Evolutionary conservation across 148 eudicot species (phyloP).

Genomic region (Drosera capensis): DNA sequence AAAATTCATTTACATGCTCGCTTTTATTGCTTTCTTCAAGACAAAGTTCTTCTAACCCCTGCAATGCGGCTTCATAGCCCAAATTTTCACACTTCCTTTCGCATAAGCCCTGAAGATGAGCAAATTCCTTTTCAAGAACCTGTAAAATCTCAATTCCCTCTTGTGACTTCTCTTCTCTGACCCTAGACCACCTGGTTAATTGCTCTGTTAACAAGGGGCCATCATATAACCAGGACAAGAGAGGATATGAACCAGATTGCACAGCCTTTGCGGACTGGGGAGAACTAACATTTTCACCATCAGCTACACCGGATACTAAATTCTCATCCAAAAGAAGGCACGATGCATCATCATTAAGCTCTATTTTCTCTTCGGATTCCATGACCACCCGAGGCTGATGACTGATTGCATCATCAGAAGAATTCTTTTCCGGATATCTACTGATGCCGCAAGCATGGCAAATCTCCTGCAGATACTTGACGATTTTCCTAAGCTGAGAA

Average conservation of each 20-base stretch:
- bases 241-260: slow-evolving; percentile 30
- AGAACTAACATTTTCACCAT: slow-evolving; percentile 14
- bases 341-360: slow-evolving; percentile 44
- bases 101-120: slow-evolving; percentile 50
- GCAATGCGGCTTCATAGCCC: slow-evolving; percentile 72
- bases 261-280: slow-evolving; percentile 6
- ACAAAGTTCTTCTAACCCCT: slow-evolving; percentile 62
- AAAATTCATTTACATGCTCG: slow-evolving; percentile 34
- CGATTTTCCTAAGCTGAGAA: slow-evolving; percentile 50
- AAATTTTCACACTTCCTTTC: slow-evolving; percentile 61
- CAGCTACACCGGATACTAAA: slow-evolving; percentile 22
- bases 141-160: slow-evolving; percentile 51
- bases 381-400: no score
- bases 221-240: slow-evolving; percentile 71
- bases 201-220: slow-evolving; percentile 52
- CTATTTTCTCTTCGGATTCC: slow-evolving; percentile 35
- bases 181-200: slow-evolving; percentile 46
- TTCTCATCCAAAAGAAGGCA: slow-evolving; percentile 53
- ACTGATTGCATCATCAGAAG: slow-evolving; percentile 26
- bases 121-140: slow-evolving; percentile 62
- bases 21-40: slow-evolving; percentile 76
- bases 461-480: slow-evolving; percentile 58
- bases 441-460: slow-evolving; percentile 52
- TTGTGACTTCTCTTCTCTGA: slow-evolving; percentile 53
- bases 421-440: slow-evolving; percentile 47